Base-by-base conservation (phyloP, 305 asterid species). In the Ruellia speciosa region DNA sequence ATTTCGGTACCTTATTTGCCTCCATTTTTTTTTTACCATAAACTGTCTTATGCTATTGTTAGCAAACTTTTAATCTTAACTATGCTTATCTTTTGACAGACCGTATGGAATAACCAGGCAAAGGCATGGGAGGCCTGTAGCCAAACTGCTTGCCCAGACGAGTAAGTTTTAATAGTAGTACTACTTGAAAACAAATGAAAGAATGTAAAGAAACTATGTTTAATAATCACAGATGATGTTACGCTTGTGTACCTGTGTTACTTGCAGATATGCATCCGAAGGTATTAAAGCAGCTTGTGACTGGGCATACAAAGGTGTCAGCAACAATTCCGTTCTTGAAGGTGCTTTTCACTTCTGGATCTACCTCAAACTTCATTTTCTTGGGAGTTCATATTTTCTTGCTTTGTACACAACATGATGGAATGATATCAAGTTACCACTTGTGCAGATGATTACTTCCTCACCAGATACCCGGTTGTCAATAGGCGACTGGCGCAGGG, bases 271-370 rank as follows among this genome's bases (percentile, higher is more conserved):
- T 70, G 96, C 96, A 35, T 56, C 78, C 34, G 96, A 90, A 75
- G 83, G 96, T 48, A 87, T 90, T 24, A 82, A 81, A 74, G 97
- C 94, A 62, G 97, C 95, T 5, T 90, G 96, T 52, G 77, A 68
- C 24, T 84, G 87, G 90, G 94, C 96, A 12, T 90, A 90, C 56
- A 87, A 85, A 75, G 94, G 85, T 19, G 96, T 85, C 2, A 62
- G 39, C 0, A 79, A 85, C 59, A 82, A 53, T 61, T 83, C 97
- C 2, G 72, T 74, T 34, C 87, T 90, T 20, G 78, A 72, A 76
- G 96, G 96, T 52, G 20, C 8, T 19, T 24, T 24, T 19, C 14
- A 28, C 18, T 18, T 16, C 37, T 11, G 16, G 3, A 3, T 15
- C 31, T 57, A 7, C 43, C 9, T 16, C 6, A 17, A 28, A 54